Base-by-base conservation (phyloP, 2,329 filamentous ascomycete genomes). In the Neocatenulostroma microsporum region DNA sequence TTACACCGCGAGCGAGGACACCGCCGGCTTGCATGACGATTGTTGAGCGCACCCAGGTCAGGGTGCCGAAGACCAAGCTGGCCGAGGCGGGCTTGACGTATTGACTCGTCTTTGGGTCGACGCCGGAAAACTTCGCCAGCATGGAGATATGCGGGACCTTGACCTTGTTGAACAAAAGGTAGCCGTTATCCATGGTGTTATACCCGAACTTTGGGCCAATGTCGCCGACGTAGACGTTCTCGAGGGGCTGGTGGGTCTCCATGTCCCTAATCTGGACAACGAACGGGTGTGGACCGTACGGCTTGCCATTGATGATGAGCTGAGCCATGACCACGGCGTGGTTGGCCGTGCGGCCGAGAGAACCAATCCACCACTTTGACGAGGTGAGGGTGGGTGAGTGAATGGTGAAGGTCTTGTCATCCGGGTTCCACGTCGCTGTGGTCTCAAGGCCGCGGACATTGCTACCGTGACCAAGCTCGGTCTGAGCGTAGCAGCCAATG, bases 301-400 rank as follows among this genome's bases (percentile, higher is more conserved):
- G 64, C 61, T 82, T 83, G 47, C 80, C 81, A 41, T 68, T 64
- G 42, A 86, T 72, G 44, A 79, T 73, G 19, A 88, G 68, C 61
- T 87, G 82, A 0, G 84, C 83, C 71, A 88, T 85, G 3, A 88
- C 81, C 2, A 84, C 76, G 1, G 83, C 83, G 53, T 85, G 72
- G 56, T 84, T 88, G 29, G 84, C 83, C 3, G 79, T 80, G 49
- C 80, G 72, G 34, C 83, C 84, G 3, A 88, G 69, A 9, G 81
- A 83, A 2, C 84, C 84, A 49, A 86, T 86, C 84, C 84, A 88
- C 82, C 82, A 89, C 56, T 89, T 89, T 21, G 80, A 81, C 0
- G 82, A 74, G 2, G 83, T 87, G 38, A 87, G 67, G 43, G 76
- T 69, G 8, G 83, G 83, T 1, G 80, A 84, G 60, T 87, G 77